Conservation (phyloP, 495 filamentous ascomycete genomes). For the Xylaria scruposa region DNA sequence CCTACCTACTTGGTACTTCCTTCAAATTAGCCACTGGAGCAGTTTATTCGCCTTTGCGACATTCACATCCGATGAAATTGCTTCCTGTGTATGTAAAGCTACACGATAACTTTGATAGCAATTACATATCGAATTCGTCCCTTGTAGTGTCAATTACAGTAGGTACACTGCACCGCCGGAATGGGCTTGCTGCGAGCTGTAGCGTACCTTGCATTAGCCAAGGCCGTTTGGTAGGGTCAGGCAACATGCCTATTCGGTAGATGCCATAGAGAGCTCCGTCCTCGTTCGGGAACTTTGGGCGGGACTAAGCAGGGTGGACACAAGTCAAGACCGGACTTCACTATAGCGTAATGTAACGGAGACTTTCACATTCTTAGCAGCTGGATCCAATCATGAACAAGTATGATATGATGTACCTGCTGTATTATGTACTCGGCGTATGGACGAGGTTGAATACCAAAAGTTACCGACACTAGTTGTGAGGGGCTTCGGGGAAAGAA, state of each 20-base stretch:
- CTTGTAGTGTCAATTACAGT: neutral
- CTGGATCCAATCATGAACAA: neutral
- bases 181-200: slow-evolving; percentile 22
- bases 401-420: slow-evolving; percentile 20
- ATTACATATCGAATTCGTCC: neutral
- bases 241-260: slow-evolving; percentile 26
- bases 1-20: neutral
- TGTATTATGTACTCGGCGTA: neutral
- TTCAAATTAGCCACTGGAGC: neutral
- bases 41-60: neutral
- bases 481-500: slow-evolving; percentile 13
- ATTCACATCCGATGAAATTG: neutral
- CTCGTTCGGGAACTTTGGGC: slow-evolving; percentile 16
- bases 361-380: neutral
- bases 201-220: slow-evolving; percentile 31
- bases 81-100: neutral
- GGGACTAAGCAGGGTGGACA: slow-evolving; percentile 1
- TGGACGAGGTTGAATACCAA: neutral
- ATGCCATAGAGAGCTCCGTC: neutral
- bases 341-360: neutral
- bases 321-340: neutral
- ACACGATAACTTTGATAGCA: slow-evolving; percentile 1
- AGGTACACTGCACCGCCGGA: neutral
- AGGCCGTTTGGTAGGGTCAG: slow-evolving; percentile 22
- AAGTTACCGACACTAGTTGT: neutral